Conservation (phyloP, 768 basidiomycete genomes). For the Boletus bicolor region DNA sequence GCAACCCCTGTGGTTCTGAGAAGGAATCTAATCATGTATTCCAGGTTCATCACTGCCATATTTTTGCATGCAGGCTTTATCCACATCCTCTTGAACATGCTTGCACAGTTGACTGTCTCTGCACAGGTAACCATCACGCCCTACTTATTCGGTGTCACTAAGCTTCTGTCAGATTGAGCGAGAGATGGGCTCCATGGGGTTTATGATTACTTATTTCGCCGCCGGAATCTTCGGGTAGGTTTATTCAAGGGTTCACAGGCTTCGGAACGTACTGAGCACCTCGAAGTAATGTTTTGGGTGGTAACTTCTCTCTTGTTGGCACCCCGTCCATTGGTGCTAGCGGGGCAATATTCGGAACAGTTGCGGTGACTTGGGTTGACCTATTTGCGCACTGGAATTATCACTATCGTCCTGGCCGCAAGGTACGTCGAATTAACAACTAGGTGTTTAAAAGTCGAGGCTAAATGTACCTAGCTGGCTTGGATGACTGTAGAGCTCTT, state of each 20-base stretch:
- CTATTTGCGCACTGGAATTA: slow-evolving; percentile 91
- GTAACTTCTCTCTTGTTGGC: slow-evolving; percentile 89
- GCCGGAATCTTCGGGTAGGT: slow-evolving; percentile 89
- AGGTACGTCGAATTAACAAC: slow-evolving; percentile 41
- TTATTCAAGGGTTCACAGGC: not conserved
- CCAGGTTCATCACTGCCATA: slow-evolving; percentile 80
- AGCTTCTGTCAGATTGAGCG: slow-evolving; percentile 64
- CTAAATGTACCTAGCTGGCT: slow-evolving; percentile 50
- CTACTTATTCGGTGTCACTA: not conserved
- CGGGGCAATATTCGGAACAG: slow-evolving; percentile 88
- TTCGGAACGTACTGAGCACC: slow-evolving; percentile 1
- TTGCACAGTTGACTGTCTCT: slow-evolving; percentile 78
- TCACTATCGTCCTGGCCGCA: slow-evolving; percentile 76
- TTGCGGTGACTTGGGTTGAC: slow-evolving; percentile 86
- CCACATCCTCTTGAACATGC: slow-evolving; percentile 88
- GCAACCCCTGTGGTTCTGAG: slow-evolving; percentile 38
- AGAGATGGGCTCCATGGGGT: slow-evolving; percentile 87
- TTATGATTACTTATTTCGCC: slow-evolving; percentile 81
- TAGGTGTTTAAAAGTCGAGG: not conserved
- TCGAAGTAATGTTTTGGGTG: slow-evolving; percentile 77
- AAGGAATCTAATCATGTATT: slow-evolving; percentile 32
- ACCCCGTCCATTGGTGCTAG: slow-evolving; percentile 88
- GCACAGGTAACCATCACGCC: slow-evolving; percentile 52
- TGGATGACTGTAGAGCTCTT: slow-evolving; percentile 86
- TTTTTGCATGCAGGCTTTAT: slow-evolving; percentile 96